Conservation (phyloP, 257 asterid genomes). For the Solanum infundibuliforme region DNA sequence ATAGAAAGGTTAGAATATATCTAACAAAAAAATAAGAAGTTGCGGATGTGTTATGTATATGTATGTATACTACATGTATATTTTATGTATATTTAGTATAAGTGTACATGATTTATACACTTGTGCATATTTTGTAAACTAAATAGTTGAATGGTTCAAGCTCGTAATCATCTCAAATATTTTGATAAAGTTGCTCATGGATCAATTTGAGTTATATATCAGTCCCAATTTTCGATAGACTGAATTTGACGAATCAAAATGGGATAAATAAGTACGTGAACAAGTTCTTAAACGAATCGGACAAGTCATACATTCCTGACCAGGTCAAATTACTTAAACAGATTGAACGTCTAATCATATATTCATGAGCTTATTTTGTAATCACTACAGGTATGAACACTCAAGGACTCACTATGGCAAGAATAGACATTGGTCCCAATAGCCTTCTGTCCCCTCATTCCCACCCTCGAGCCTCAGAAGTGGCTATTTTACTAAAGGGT, state of each 20-base stretch:
- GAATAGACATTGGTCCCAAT: constrained; percentile 33
- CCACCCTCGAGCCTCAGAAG: constrained; percentile 66
- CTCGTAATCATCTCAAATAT: neutral
- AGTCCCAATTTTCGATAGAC: neutral
- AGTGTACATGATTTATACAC: neutral
- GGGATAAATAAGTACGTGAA: neutral
- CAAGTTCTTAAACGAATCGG: neutral
- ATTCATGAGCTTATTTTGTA: neutral
- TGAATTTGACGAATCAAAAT: neutral
- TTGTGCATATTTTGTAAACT: neutral
- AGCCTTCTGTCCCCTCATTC: constrained; percentile 52
- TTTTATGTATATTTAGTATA: neutral
- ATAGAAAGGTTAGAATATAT: neutral
- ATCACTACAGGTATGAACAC: constrained; percentile 32
- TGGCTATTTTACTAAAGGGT: constrained; percentile 46
- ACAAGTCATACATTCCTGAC: too few relatives aligned
- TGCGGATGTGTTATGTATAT: neutral
- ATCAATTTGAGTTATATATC: neutral
- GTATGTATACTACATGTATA: neutral
- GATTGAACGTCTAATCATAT: rapidly evolving
- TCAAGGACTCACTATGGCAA: constrained; percentile 47
- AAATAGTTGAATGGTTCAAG: neutral
- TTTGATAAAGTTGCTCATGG: neutral
- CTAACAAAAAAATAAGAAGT: neutral
- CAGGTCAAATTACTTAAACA: too few relatives aligned